phyloP scores from a whole-genome alignment of 2,329 filamentous ascomycete genomes.

The Allantophomopsis lycopodina region DNA sequence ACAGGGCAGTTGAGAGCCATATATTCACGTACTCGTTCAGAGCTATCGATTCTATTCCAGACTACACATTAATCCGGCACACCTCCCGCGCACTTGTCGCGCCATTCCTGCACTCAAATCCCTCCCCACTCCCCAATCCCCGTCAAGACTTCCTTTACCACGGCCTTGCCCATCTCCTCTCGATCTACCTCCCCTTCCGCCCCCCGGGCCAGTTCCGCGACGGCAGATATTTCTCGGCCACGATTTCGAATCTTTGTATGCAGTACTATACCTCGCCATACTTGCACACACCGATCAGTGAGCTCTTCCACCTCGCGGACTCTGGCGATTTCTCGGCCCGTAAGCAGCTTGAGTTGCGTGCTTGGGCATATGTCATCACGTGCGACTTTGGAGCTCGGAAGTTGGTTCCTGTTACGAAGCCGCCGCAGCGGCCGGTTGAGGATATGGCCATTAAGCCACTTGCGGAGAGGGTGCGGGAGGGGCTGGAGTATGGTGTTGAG shows the following conservation, averaged over 20 bases:
- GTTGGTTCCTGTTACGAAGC: constrained; percentile 1
- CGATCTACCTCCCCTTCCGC: constrained; percentile 13
- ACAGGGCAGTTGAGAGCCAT: no score
- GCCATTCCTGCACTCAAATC: no score
- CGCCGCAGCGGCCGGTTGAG: constrained; percentile 6
- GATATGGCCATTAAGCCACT: constrained; percentile 8
- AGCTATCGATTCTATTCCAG: no score
- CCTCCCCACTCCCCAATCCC: no score
- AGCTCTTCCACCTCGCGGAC: constrained; percentile 3
- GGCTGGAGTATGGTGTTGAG: constrained; percentile 2
- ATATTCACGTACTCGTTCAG: no score
- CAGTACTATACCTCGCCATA: constrained; percentile 12
- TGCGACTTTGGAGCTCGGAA: constrained; percentile 6
- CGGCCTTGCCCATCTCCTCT: constrained; percentile 1
- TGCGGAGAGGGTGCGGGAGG: constrained; percentile 1
- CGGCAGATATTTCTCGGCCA: constrained; percentile 10
- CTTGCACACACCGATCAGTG: constrained; percentile 3
- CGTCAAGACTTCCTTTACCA: no score
- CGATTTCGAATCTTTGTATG: constrained; percentile 8
- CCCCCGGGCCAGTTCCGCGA: constrained; percentile 6
- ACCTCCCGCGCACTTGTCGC: no score
- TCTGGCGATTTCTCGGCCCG: constrained; percentile 4
- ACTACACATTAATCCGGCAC: no score
- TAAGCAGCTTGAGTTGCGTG: constrained; percentile 4
- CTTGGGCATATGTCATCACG: constrained; percentile 7